These are phyloP conservation scores for Bidens hawaiensis DNA, from an alignment of 140 eudicot species.

Conservation along the genomic window DNA sequence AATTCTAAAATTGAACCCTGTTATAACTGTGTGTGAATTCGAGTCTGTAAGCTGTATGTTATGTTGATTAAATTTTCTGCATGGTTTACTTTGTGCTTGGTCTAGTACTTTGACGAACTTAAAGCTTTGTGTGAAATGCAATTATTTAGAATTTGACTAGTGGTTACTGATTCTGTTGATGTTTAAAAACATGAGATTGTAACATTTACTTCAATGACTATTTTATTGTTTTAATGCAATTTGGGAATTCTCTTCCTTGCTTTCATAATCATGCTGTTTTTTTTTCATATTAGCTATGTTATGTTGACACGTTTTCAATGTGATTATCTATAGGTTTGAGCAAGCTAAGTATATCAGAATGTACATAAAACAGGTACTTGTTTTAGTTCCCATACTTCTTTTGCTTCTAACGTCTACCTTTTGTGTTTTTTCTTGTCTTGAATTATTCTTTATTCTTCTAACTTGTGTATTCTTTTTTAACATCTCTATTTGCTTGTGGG, in stretches of 20 bases:
- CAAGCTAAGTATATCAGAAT: conserved; percentile 30
- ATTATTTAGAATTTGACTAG: not conserved
- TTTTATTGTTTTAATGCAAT: not conserved
- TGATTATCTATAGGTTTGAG: too few relatives aligned
- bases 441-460: not conserved
- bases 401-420: not conserved
- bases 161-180: too few relatives aligned
- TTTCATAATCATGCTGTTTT: not conserved
- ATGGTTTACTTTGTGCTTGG: not conserved
- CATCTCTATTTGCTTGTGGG: not conserved
- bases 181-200: not conserved
- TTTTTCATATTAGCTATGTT: conserved; percentile 1
- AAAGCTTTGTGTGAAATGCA: not conserved
- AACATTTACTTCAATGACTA: not conserved
- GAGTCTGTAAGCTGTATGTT: too few relatives aligned
- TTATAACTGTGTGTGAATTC: not conserved
- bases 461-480: not conserved
- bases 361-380: conserved; percentile 61
- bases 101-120: not conserved
- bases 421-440: not conserved
- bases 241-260: not conserved
- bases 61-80: not conserved
- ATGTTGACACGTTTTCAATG: not conserved
- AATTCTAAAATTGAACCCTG: not conserved
- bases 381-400: not conserved